These are phyloP conservation scores for Leptographium lundbergii DNA, from an alignment of 2,329 filamentous ascomycete species.

Conservation along the genomic window DNA sequence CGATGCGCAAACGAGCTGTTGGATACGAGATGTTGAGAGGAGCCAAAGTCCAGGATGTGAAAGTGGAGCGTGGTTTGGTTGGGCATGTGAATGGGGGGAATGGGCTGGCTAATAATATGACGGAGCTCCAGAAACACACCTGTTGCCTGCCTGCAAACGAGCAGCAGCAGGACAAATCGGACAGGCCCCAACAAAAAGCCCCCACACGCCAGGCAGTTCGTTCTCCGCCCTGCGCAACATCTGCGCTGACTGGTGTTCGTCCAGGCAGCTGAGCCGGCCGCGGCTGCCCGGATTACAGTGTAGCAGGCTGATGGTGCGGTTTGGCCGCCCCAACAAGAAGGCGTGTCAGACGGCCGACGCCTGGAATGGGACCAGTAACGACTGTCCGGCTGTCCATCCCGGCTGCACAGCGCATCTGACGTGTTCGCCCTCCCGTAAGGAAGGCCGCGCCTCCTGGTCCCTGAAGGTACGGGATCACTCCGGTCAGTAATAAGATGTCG, in stretches of 20 bases:
- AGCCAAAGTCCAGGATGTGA: neutral
- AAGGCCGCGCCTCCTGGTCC: neutral
- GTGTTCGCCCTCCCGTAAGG: neutral
- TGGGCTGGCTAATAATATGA: neutral
- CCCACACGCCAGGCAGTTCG: neutral
- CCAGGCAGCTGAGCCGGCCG: neutral
- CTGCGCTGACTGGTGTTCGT: neutral
- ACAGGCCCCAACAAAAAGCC: constrained; percentile 1
- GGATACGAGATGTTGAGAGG: neutral
- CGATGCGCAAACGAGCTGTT: neutral
- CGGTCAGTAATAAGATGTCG: neutral
- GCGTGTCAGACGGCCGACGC: neutral
- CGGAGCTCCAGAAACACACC: neutral
- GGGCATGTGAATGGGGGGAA: neutral
- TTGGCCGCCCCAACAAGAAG: neutral
- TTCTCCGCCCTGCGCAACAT: neutral
- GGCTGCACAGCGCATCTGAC: too few relatives aligned
- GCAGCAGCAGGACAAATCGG: too few relatives aligned
- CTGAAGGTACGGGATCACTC: neutral
- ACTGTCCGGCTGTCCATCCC: too few relatives aligned
- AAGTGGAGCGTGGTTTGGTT: constrained; percentile 1
- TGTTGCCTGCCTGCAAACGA: neutral
- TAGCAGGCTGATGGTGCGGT: neutral
- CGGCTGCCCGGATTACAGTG: neutral
- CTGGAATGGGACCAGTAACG: neutral